Percentiles rank a stretch among this genome's conserved stretches.
phyloP scores from a whole-genome alignment of 352 stramenopile species.

The Elongisporangium prolatum region DNA sequence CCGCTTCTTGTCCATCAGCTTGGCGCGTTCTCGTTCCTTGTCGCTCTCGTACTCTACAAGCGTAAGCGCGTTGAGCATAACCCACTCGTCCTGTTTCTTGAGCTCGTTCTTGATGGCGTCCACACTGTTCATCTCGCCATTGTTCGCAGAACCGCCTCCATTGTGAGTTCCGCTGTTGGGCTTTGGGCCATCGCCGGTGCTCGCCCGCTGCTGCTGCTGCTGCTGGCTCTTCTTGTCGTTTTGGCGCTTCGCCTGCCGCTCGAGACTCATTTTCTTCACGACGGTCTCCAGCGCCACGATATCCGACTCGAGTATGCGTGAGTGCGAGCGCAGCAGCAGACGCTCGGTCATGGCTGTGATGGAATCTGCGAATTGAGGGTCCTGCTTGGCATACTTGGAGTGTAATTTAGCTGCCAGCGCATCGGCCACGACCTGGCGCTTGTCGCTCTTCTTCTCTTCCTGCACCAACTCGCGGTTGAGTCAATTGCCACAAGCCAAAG shows the following conservation, averaged over 20 bases:
- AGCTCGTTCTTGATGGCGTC: slow-evolving; percentile 17
- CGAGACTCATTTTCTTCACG: slow-evolving; percentile 60
- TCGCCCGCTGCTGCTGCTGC: slow-evolving; percentile 6
- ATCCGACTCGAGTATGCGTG: slow-evolving; percentile 48
- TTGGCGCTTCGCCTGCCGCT: slow-evolving; percentile 22
- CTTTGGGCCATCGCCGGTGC: slow-evolving; percentile 12
- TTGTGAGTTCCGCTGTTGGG: slow-evolving; percentile 6
- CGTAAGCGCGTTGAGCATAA: slow-evolving; percentile 66
- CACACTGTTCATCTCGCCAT: neutral
- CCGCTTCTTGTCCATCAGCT: slow-evolving; percentile 43
- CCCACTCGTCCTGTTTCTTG: slow-evolving; percentile 61
- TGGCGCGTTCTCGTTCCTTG: slow-evolving; percentile 33
- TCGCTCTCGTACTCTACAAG: slow-evolving; percentile 70
- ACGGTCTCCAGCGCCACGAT: slow-evolving; percentile 56
- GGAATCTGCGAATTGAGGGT: slow-evolving; percentile 43
- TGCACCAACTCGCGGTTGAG: slow-evolving; percentile 7
- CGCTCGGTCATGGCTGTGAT: slow-evolving; percentile 51
- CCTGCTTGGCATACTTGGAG: slow-evolving; percentile 55
- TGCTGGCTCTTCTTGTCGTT: slow-evolving; percentile 5
- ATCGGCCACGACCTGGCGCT: slow-evolving; percentile 48
- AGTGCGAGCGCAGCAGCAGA: slow-evolving; percentile 45
- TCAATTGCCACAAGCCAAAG: neutral
- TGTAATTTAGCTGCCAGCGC: slow-evolving; percentile 41
- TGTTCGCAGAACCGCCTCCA: neutral
- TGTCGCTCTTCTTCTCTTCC: slow-evolving; percentile 62